Percentiles rank a stretch among this genome's conserved stretches.
phyloP scores from a whole-genome alignment of 352 stramenopile genomes.

The Globisporangium splendens region DNA sequence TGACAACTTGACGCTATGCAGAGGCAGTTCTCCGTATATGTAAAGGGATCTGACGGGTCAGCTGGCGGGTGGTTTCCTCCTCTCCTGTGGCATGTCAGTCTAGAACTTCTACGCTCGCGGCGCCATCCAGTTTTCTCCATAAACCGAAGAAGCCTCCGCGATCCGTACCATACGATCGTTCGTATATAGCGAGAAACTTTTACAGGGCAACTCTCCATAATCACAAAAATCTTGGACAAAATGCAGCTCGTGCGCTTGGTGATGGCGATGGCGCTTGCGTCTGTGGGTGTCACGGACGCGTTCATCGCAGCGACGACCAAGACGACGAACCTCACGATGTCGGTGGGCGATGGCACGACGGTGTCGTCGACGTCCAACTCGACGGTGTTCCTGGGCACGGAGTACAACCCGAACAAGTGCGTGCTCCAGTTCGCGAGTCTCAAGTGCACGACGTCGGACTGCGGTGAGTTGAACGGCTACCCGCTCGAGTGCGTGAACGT shows the following conservation, averaged over 20 bases:
- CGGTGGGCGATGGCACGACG: slow-evolving; percentile 54
- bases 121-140: neutral
- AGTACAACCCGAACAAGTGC: slow-evolving; percentile 70
- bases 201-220: neutral
- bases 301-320: slow-evolving; percentile 5
- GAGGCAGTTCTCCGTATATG: too few species aligned
- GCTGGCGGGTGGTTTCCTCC: too few species aligned
- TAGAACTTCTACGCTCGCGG: slow-evolving; percentile 16
- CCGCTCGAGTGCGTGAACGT: slow-evolving; percentile 59
- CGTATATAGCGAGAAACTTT: too few species aligned
- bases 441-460: slow-evolving; percentile 47
- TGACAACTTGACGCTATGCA: too few species aligned
- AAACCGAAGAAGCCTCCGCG: neutral
- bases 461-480: slow-evolving; percentile 67
- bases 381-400: slow-evolving; percentile 55
- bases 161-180: slow-evolving; percentile 6
- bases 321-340: slow-evolving; percentile 40
- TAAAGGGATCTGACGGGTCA: too few species aligned
- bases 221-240: neutral
- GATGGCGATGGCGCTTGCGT: slow-evolving; percentile 11
- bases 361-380: slow-evolving; percentile 40
- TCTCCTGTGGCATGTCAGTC: neutral
- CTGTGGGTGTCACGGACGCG: neutral
- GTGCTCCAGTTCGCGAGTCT: slow-evolving; percentile 67
- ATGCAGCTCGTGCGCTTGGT: slow-evolving; percentile 16